Evolutionary conservation across 768 basidiomycete species (phyloP).

Genomic region (Pulveroboletus sp.): DNA sequence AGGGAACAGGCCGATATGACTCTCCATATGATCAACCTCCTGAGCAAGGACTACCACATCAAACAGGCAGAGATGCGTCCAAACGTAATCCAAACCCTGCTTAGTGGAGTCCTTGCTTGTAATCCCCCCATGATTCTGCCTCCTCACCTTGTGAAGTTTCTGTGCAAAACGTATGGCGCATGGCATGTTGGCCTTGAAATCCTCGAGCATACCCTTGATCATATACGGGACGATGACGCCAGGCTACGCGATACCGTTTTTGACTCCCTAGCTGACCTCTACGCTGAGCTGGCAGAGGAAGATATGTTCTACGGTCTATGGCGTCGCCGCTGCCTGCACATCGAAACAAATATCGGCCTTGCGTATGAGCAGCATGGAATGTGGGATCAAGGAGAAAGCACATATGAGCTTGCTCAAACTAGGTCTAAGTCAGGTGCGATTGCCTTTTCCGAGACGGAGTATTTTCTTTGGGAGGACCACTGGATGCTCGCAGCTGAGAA

Average conservation of each 20-base stretch:
- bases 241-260: slow-evolving; percentile 76
- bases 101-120: slow-evolving; percentile 81
- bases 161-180: slow-evolving; percentile 93
- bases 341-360: slow-evolving; percentile 83
- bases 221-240: slow-evolving; percentile 74
- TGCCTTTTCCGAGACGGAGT: slow-evolving; percentile 92
- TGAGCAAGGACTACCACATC: slow-evolving; percentile 91
- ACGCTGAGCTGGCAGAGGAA: slow-evolving; percentile 93
- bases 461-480: slow-evolving; percentile 98
- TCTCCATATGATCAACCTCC: slow-evolving; percentile 81
- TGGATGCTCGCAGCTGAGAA: slow-evolving; percentile 97
- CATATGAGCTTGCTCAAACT: slow-evolving; percentile 87
- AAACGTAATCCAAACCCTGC: slow-evolving; percentile 88
- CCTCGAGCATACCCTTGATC: slow-evolving; percentile 73
- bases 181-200: slow-evolving; percentile 92
- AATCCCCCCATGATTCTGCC: slow-evolving; percentile 84
- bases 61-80: slow-evolving; percentile 85
- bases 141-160: slow-evolving; percentile 92
- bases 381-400: slow-evolving; percentile 87
- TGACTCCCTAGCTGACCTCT: slow-evolving; percentile 91
- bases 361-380: slow-evolving; percentile 95
- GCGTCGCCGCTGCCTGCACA: slow-evolving; percentile 82
- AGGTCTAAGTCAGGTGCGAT: slow-evolving; percentile 77
- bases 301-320: slow-evolving; percentile 97
- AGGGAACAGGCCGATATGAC: slow-evolving; percentile 87